These are phyloP conservation scores for Ascochyta viciae-villosae DNA, from an alignment of 2,329 filamentous ascomycete genomes.

Conservation along the genomic window DNA sequence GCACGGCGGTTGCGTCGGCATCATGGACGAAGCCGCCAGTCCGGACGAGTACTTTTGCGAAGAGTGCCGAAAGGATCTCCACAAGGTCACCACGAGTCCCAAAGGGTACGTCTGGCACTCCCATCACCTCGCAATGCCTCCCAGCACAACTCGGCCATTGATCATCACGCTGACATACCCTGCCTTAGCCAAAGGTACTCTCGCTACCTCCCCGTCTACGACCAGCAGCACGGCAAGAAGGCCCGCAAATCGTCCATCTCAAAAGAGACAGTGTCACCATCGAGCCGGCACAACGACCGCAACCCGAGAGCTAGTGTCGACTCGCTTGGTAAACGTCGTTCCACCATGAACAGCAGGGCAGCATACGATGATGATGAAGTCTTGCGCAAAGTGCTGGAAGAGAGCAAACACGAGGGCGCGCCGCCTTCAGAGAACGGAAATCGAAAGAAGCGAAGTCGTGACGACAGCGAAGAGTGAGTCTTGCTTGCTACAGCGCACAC, in stretches of 20 bases:
- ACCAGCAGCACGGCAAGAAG: conserved; percentile 59
- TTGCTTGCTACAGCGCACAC: conserved; percentile 16
- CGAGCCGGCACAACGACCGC: conserved; percentile 64
- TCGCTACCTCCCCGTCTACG: conserved; percentile 67
- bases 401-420: conserved; percentile 83
- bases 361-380: conserved; percentile 96
- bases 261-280: conserved; percentile 65
- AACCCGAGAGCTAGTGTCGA: conserved; percentile 61
- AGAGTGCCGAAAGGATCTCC: conserved; percentile 87
- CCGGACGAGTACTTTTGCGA: conserved; percentile 99
- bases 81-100: conserved; percentile 78
- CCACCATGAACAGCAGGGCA: conserved; percentile 96
- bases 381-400: conserved; percentile 86
- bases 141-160: not conserved
- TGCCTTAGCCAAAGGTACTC: conserved; percentile 66
- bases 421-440: conserved; percentile 62
- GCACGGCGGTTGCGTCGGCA: conserved; percentile 95
- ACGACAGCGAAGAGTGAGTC: conserved; percentile 92
- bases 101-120: conserved; percentile 74
- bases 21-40: conserved; percentile 90
- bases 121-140: not conserved
- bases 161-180: conserved; percentile 8
- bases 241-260: conserved; percentile 67
- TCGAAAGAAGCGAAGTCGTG: conserved; percentile 82
- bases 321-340: conserved; percentile 79